phyloP scores from a whole-genome alignment of 345 rosid genomes.

The Kernera saxatilis region DNA sequence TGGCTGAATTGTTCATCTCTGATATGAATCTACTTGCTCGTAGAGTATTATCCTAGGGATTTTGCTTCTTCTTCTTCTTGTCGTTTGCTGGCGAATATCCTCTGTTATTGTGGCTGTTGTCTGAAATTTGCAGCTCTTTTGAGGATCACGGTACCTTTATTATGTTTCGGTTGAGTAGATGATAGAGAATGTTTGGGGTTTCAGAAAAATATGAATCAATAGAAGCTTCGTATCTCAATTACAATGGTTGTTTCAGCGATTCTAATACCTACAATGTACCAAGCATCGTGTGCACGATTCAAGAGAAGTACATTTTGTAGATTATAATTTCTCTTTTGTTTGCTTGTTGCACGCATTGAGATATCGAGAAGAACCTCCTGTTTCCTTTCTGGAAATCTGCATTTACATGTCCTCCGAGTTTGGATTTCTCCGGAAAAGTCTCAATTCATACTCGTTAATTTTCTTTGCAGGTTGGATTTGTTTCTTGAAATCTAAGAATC shows the following conservation, averaged over 20 bases:
- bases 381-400: neutral
- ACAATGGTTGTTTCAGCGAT: neutral
- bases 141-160: neutral
- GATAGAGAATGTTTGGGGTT: neutral
- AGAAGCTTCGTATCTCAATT: neutral
- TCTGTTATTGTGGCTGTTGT: constrained; percentile 3
- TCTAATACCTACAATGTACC: neutral
- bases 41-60: neutral
- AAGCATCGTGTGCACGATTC: neutral
- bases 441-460: neutral
- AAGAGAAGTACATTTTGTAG: neutral
- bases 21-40: neutral
- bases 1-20: neutral
- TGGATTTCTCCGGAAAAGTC: neutral
- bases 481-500: constrained; percentile 5
- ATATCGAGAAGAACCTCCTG: neutral
- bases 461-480: constrained; percentile 15
- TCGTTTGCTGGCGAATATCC: neutral
- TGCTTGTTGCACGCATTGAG: neutral
- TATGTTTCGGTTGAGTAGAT: neutral
- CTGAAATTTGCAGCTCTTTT: neutral
- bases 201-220: neutral
- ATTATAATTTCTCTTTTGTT: neutral
- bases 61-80: neutral
- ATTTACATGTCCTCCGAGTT: neutral